These are phyloP conservation scores for Leccinum uliginosum DNA, from an alignment of 768 basidiomycete species.

Conservation along the genomic window DNA sequence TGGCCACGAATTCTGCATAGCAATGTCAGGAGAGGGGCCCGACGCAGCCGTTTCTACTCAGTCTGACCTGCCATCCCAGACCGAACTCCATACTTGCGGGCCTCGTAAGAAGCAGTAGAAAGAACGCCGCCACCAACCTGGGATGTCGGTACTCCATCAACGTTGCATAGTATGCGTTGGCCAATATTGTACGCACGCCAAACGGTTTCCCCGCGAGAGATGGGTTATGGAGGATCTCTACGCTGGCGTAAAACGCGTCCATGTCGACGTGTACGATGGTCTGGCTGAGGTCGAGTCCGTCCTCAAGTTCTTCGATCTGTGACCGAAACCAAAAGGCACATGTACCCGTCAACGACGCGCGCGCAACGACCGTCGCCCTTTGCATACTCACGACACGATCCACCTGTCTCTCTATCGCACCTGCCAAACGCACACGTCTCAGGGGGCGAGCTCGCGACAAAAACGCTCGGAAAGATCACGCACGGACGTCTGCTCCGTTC, in stretches of 20 bases:
- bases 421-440: slow-evolving; percentile 27
- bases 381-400: slow-evolving; percentile 62
- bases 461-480: slow-evolving; percentile 19
- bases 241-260: slow-evolving; percentile 89
- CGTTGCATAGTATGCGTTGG: neutral
- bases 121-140: slow-evolving; percentile 81
- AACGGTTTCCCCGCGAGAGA: slow-evolving; percentile 68
- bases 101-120: slow-evolving; percentile 89
- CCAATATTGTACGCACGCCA: slow-evolving; percentile 41
- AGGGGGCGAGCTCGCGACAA: neutral
- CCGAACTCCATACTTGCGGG: slow-evolving; percentile 83
- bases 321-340: neutral
- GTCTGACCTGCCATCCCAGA: slow-evolving; percentile 89
- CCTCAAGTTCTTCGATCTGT: slow-evolving; percentile 66
- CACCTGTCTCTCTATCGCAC: slow-evolving; percentile 56
- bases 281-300: slow-evolving; percentile 73
- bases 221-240: slow-evolving; percentile 67
- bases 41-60: neutral
- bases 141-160: slow-evolving; percentile 1
- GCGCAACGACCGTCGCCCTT: neutral
- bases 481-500: slow-evolving; percentile 54
- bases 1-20: slow-evolving; percentile 76
- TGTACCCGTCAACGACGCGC: neutral
- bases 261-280: slow-evolving; percentile 92
- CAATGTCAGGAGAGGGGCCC: neutral